Conservation (phyloP, 768 basidiomycete species). For the Pleurotus tuoliensis region DNA sequence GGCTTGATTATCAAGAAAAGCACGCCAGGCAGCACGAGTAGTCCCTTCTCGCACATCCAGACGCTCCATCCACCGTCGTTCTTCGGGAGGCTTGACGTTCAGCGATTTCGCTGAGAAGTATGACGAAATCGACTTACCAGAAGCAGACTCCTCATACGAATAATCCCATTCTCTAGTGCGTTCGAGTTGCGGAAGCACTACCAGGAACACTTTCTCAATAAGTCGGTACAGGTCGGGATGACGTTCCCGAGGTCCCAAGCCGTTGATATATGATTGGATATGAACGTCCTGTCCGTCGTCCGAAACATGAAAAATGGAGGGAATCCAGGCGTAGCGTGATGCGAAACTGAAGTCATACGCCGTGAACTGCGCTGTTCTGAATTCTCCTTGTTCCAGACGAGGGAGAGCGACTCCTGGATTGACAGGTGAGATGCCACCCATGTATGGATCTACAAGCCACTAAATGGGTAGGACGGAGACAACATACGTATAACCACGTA, state of each 20-base stretch:
- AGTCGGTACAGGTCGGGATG: constrained; percentile 10
- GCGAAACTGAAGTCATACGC: neutral
- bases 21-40: neutral
- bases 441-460: constrained; percentile 8
- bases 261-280: constrained; percentile 17
- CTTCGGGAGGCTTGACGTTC: neutral
- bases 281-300: constrained; percentile 11
- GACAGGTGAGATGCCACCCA: constrained; percentile 1
- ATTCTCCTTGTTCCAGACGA: neutral
- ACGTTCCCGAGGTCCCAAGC: constrained; percentile 12
- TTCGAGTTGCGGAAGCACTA: constrained; percentile 13
- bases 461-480: neutral
- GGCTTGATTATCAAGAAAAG: neutral
- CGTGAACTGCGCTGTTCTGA: neutral
- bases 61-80: neutral
- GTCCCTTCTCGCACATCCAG: neutral
- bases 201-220: constrained; percentile 13
- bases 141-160: neutral
- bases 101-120: neutral
- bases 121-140: neutral
- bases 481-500: neutral
- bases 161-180: constrained; percentile 3
- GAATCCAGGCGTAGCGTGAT: constrained; percentile 14
- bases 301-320: constrained; percentile 11
- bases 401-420: neutral